Base-by-base conservation (phyloP, 2,329 filamentous ascomycete genomes). In the Alternaria hordeiaustralica region DNA sequence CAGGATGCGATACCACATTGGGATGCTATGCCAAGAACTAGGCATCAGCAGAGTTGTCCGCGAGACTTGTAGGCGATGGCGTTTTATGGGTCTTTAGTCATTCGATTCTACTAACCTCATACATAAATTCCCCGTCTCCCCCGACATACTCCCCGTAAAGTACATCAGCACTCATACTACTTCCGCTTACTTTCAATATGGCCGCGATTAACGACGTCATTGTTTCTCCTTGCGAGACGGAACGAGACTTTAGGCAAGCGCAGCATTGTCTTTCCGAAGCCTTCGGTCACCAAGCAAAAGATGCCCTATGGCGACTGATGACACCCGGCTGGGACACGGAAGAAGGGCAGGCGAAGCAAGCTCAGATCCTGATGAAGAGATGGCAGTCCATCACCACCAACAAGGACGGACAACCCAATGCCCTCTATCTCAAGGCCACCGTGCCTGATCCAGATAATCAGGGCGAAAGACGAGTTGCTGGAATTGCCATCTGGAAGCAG, bases 401-500 rank as follows among this genome's bases (percentile, higher is more conserved):
- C 73, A 77, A 74, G 9, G 65, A 80, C 36, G 84, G 85, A n/a
- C 71, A 82, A 9, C 79, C 81, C 2, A 87, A 86, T 69, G 84
- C 82, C 1, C 58, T 87, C 1, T 87, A 85, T 64, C 78, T 88
- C 63, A 87, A 87, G 64, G 87, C 86, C 2, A 87, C 84, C 0
- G 50, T 87, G 1, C 78, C 79, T 1, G 68, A 80, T 2, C 75
- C 78, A 1, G 57, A 62, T 1, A 69, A 70, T 2, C 56, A 67
- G 9, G 66, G 57, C 46, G 60, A 76, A 51, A 67, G 68, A 5
- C 65, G 62, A 41, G 78, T 87, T n/a, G 87, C 79, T 10, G 87
- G 87, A 15, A 63, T 86, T 26, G 86, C 87, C 3, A 84, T 88
- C 59, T 89, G 87, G 87, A 69, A 79, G 9, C 87, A 89, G 66